These are phyloP conservation scores for Citrullus amarus DNA, from an alignment of 306 rosid species.

Conservation along the genomic window DNA sequence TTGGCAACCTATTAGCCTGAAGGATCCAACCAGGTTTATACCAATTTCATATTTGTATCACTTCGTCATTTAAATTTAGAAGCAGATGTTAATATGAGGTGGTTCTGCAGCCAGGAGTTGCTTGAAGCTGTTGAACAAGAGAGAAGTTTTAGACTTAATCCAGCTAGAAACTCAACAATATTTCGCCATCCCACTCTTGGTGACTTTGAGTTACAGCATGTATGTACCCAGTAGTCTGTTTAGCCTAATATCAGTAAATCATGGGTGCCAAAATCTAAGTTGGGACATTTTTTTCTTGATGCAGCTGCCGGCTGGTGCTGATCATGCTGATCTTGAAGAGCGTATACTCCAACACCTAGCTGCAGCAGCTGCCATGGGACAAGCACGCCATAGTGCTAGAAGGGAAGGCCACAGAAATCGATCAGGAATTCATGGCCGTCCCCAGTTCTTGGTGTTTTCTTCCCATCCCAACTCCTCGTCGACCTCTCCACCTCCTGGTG, in stretches of 20 bases:
- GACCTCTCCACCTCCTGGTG: conserved; percentile 42
- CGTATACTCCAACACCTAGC: conserved; percentile 93
- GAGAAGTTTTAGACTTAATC: conserved; percentile 67
- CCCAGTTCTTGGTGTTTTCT: conserved; percentile 73
- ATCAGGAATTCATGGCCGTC: conserved; percentile 80
- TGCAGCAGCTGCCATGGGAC: conserved; percentile 99
- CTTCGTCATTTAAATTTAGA: not conserved
- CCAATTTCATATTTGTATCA: not conserved
- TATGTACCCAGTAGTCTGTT: conserved; percentile 25
- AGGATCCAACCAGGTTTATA: conserved; percentile 79
- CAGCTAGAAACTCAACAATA: conserved; percentile 68
- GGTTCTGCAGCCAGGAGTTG: conserved; percentile 71
- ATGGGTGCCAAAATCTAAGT: not conserved
- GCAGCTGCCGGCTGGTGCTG: conserved; percentile 90
- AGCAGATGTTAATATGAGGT: not conserved
- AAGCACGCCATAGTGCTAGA: conserved; percentile 87
- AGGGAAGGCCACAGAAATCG: conserved; percentile 87
- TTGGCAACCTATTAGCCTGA: conserved; percentile 88
- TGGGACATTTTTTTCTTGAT: conserved; percentile 1
- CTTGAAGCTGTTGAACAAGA: conserved; percentile 83
- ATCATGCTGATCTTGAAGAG: conserved; percentile 93
- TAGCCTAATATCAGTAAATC: not conserved
- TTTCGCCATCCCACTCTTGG: conserved; percentile 97
- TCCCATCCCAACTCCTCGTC: conserved; percentile 61
- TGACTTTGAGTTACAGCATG: conserved; percentile 90